Conservation (phyloP, 2,329 filamentous ascomycete species). For the Pestalotiopsis sp. region DNA sequence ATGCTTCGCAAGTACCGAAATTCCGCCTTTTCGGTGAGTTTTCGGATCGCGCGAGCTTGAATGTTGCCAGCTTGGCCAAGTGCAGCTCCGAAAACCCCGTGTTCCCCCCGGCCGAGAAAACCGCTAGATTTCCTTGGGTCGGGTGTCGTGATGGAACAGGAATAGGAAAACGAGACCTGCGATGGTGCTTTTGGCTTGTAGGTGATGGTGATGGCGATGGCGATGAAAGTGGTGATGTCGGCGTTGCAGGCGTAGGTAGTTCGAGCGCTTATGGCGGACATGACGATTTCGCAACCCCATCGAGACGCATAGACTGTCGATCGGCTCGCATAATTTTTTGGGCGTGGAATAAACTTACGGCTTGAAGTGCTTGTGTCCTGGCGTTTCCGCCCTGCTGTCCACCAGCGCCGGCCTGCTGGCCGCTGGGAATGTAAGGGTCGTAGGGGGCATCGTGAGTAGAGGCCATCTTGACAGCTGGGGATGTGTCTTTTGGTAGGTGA, state of each 20-base stretch:
- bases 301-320: slow-evolving; percentile 14
- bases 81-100: not conserved
- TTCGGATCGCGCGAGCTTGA: not conserved
- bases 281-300: slow-evolving; percentile 21
- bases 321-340: slow-evolving; percentile 11
- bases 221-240: not conserved
- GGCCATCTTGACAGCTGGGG: slow-evolving; percentile 45
- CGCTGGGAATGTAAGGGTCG: slow-evolving; percentile 85
- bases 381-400: slow-evolving; percentile 48
- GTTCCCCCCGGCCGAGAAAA: not conserved
- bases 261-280: slow-evolving; percentile 11
- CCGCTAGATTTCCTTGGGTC: not conserved
- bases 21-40: not conserved
- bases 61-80: not conserved
- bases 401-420: slow-evolving; percentile 48
- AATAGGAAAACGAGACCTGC: not conserved
- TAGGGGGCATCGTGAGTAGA: slow-evolving; percentile 65
- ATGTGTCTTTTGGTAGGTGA: not conserved
- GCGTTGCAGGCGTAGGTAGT: not conserved
- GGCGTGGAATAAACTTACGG: slow-evolving; percentile 59
- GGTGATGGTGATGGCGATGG: not conserved
- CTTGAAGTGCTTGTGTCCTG: slow-evolving; percentile 72
- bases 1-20: not conserved
- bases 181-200: not conserved
- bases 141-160: not conserved